Base-by-base conservation (phyloP, 345 rosid genomes). In the Durio zibethinus region DNA sequence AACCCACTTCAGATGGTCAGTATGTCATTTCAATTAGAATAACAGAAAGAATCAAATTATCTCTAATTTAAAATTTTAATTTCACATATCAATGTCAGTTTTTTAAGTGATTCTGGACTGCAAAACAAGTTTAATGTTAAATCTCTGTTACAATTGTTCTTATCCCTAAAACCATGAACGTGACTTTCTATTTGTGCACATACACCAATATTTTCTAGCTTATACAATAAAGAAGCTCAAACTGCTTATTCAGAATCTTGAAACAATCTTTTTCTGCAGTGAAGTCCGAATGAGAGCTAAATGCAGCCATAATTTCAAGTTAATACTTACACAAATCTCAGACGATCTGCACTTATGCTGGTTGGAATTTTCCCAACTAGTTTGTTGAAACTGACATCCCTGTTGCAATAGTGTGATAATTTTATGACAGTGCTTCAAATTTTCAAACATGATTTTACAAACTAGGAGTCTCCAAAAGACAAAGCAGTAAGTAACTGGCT, bases 361-460 rank as follows among this genome's bases (percentile, higher is more conserved):
- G 79, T 7, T 0, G 92, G 92, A 76, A 90, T 73, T 62, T 56
- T 36, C 72, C 94, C 94, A 42, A 69, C 62, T 74, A 91, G 80
- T 65, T 77, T 88, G 84, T 91, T 89, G 66, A 89, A 91, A 84
- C 91, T 90, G 84, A 89, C 77, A 83, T 90, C 92, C 84, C 94
- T 90, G 76, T 60, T 45, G 57, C n/a, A 75, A 47, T 54, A 67
- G 14, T 4, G 67, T 12, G 43, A 45, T 7, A 66, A 53, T 11
- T 50, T 71, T 23, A 71, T 10, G 16, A 20, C 7, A 31, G 45
- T 18, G 45, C 45, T 21, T n/a, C 43, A 50, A 71, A 71, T 10
- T 31, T 43, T 71, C 60, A 50, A 71, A 50, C 16, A 71, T 18
- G 23, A 71, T 50, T 70, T 31, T 48, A 16, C 42, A 71, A 31